These are phyloP conservation scores for Fusarium sp. DNA, from an alignment of 2,329 filamentous ascomycete genomes.

Conservation along the genomic window DNA sequence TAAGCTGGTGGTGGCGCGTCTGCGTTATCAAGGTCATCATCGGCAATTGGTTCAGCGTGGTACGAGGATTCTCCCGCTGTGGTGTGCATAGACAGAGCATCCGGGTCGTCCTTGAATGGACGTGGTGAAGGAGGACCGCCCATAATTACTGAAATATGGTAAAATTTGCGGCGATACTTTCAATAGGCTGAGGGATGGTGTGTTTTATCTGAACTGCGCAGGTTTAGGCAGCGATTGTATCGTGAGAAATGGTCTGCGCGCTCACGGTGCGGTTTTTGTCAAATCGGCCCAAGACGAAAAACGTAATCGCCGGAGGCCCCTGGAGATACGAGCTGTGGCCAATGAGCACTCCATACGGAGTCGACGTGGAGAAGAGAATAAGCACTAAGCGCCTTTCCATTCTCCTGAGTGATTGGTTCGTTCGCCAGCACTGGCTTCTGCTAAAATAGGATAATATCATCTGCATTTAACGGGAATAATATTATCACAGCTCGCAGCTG, in stretches of 20 bases:
- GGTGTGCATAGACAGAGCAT: constrained; percentile 42
- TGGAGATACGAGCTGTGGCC: background rate
- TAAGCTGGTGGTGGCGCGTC: constrained; percentile 10
- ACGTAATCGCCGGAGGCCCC: background rate
- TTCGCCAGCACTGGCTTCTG: no score
- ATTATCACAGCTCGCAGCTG: no score
- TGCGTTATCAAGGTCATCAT: constrained; percentile 9
- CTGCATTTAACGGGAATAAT: no score
- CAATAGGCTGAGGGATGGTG: background rate
- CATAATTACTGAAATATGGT: background rate
- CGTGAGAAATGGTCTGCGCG: background rate
- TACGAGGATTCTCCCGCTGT: constrained; percentile 26
- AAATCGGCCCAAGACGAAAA: background rate
- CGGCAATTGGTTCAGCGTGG: constrained; percentile 8
- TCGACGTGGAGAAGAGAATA: background rate
- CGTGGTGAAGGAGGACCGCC: constrained; percentile 3
- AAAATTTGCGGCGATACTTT: rapidly evolving
- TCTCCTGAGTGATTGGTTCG: background rate
- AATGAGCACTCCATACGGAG: background rate
- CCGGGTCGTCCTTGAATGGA: constrained; percentile 35
- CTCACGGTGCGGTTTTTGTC: background rate
- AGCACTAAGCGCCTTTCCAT: background rate
- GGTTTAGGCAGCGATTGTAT: background rate
- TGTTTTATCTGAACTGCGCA: background rate
- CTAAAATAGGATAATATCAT: no score